A percentile compares a stretch with the other conserved stretches of the same genome.
Evolutionary conservation across 2,329 filamentous ascomycete genomes (phyloP).

Genomic region (Chaetomiaceae sp.): DNA sequence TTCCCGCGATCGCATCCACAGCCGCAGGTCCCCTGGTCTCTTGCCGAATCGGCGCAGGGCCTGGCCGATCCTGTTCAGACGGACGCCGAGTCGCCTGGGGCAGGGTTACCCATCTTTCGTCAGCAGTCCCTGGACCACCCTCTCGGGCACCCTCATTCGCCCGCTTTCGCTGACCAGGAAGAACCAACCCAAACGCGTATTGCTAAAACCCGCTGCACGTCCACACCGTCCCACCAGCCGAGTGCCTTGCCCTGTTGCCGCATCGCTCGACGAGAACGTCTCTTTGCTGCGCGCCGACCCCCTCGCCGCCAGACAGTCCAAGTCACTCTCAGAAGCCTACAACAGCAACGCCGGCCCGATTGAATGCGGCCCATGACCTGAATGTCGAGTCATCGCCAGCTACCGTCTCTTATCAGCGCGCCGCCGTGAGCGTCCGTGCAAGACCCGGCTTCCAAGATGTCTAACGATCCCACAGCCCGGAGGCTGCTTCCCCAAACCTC

Average conservation of each 20-base stretch:
- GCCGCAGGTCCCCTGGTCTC: neutral
- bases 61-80: constrained; percentile 9
- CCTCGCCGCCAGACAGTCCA: neutral
- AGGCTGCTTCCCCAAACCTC: constrained; percentile 62
- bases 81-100: constrained; percentile 6
- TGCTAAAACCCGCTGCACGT: constrained; percentile 20
- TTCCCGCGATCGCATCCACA: neutral
- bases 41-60: constrained; percentile 12
- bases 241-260: constrained; percentile 2
- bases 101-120: constrained; percentile 19
- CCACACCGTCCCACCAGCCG: constrained; percentile 8
- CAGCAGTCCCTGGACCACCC: constrained; percentile 6
- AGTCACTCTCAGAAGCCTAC: neutral
- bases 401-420: constrained; percentile 11
- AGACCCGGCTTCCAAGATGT: constrained; percentile 46
- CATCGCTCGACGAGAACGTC: constrained; percentile 10
- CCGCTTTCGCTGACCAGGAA: constrained; percentile 9
- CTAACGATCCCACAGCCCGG: constrained; percentile 57
- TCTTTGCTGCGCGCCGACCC: constrained; percentile 2
- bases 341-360: neutral
- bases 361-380: constrained; percentile 13
- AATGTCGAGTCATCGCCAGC: constrained; percentile 14
- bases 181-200: constrained; percentile 13
- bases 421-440: constrained; percentile 22
- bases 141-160: constrained; percentile 8